Base-by-base conservation (phyloP, 208 protist species). In the Crithidia bombi region DNA sequence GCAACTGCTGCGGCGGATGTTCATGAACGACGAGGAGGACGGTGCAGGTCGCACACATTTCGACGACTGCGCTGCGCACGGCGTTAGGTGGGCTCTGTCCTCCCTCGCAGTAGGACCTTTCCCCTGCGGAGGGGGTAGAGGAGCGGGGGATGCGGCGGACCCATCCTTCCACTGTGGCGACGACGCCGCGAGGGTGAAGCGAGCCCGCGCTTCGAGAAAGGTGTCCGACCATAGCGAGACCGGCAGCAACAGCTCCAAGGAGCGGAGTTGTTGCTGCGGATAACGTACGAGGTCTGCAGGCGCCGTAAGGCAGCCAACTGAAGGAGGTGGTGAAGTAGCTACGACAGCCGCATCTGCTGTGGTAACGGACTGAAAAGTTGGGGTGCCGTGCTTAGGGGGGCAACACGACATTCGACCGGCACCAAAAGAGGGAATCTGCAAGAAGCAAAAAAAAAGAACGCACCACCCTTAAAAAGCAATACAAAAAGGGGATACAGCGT, bases 221-320 rank as follows among this genome's bases (percentile, higher is more conserved):
- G 74, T 70, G 17, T 74, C 61, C 5, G 68, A 69, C 74, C 74
- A 80, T 25, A 80, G 74, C 4, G 68, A 46, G 25, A 33, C 21
- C 1, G 74, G 68, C 25, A 80, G 32, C 6, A 80, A 32, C 10
- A 64, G 33, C 23, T 80, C 66, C n/a, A 80, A 44, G 4, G 41
- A 25, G 10, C 49, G 74, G 25, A 77, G 59, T 11, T 35, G 35
- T 17, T 50, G 64, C 26, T 65, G 71, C 44, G 56, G 52, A 26
- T 65, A 65, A 12, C 21, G 52, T 14, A 59, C 21, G 19, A 66
- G 41, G 10, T 58, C 50, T 4, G 26, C 3, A 1, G 61, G 36
- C 32, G 49, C 26, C 14, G 47, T 44, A 17, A 58, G 39, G 43
- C 51, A 55, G 41, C 33, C 41, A 30, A 72, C 62, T 21, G 44